Evolutionary conservation across 768 basidiomycete species (phyloP).

Genomic region (Holtermanniella nyarrowii): DNA sequence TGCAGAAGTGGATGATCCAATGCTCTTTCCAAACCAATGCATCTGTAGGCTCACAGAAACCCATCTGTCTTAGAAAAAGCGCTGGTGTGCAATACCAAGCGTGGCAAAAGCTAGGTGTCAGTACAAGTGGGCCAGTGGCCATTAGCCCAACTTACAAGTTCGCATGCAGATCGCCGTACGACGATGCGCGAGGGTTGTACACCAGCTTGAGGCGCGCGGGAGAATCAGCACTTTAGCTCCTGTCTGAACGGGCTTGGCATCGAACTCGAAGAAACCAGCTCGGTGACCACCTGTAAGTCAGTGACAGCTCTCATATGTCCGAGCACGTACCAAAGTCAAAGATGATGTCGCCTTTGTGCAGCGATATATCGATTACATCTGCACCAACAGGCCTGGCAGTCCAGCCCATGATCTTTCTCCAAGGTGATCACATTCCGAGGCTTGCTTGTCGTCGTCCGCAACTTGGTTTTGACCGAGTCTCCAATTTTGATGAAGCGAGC

Average conservation of each 20-base stretch:
- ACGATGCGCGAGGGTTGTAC: too few relatives aligned
- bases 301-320: too few relatives aligned
- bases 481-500: slow-evolving; percentile 9
- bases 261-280: slow-evolving; percentile 15
- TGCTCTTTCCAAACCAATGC: too few relatives aligned
- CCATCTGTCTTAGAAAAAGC: too few relatives aligned
- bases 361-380: slow-evolving; percentile 2
- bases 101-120: too few relatives aligned
- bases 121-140: too few relatives aligned
- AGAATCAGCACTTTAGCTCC: slow-evolving; percentile 6
- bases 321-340: slow-evolving; percentile 24
- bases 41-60: too few relatives aligned
- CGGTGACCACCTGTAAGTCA: slow-evolving; percentile 6
- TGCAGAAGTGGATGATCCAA: too few relatives aligned
- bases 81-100: too few relatives aligned
- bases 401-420: slow-evolving; percentile 15
- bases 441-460: not conserved
- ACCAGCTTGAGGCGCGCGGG: slow-evolving; percentile 7
- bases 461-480: slow-evolving; percentile 6
- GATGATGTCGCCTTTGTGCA: slow-evolving; percentile 7
- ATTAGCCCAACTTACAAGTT: too few relatives aligned
- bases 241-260: slow-evolving; percentile 6
- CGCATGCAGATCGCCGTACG: too few relatives aligned
- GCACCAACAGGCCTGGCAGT: not conserved
- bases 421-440: slow-evolving; percentile 5